These are phyloP conservation scores for Cladophialophora carrionii DNA, from an alignment of 2,329 filamentous ascomycete genomes.

Conservation along the genomic window DNA sequence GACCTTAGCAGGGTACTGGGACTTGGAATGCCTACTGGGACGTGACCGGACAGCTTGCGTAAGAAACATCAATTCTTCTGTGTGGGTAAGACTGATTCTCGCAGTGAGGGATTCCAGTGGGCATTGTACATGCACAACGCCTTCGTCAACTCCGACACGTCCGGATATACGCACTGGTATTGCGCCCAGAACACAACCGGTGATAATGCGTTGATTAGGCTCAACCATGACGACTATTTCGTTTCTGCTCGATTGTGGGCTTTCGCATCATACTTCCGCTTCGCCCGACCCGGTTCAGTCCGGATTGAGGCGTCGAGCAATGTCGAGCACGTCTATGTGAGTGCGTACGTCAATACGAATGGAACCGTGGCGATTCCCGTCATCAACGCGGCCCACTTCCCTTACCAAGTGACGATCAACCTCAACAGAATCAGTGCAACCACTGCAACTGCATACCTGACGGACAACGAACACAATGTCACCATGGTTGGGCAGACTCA, in stretches of 20 bases:
- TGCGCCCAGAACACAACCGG: slow-evolving; percentile 49
- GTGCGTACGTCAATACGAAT: slow-evolving; percentile 44
- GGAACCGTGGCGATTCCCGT: slow-evolving; percentile 43
- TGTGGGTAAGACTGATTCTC: slow-evolving; percentile 45
- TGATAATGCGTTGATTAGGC: slow-evolving; percentile 36
- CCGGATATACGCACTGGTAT: slow-evolving; percentile 61
- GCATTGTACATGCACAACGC: slow-evolving; percentile 58
- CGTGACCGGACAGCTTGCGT: slow-evolving; percentile 25
- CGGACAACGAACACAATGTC: slow-evolving; percentile 42
- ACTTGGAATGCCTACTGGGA: slow-evolving; percentile 51
- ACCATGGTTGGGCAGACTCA: slow-evolving; percentile 20
- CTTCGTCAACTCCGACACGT: slow-evolving; percentile 54
- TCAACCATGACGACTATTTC: slow-evolving; percentile 43
- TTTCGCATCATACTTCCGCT: slow-evolving; percentile 47
- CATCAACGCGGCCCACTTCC: slow-evolving; percentile 36
- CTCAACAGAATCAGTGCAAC: slow-evolving; percentile 38
- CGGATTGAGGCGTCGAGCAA: slow-evolving; percentile 43
- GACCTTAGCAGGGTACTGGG: slow-evolving; percentile 54
- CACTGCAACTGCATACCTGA: slow-evolving; percentile 45
- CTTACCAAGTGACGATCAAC: slow-evolving; percentile 20
- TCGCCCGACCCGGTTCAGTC: slow-evolving; percentile 47
- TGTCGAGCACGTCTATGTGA: slow-evolving; percentile 34
- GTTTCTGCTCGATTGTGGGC: slow-evolving; percentile 47
- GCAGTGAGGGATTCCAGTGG: slow-evolving; percentile 60
- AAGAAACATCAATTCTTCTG: slow-evolving; percentile 52